Base-by-base conservation (phyloP, 106 monocot genomes). In the Allium sativum region DNA sequence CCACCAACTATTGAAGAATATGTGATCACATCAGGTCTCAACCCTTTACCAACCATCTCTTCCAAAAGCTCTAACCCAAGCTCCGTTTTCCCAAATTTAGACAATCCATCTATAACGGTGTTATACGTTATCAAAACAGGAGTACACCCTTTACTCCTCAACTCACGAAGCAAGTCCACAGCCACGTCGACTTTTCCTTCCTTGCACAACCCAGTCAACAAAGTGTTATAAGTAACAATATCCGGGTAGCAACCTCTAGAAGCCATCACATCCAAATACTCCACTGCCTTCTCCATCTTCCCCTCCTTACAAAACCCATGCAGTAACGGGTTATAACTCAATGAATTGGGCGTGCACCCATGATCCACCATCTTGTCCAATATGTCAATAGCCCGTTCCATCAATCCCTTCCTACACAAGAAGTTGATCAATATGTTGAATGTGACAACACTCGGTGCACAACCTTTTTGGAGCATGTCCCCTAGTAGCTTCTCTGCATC, bases 341-440 rank as follows among this genome's bases (percentile, higher is more conserved):
- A 60, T 5, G 88, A 80, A 74, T 83, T 89, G 0, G 89, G 93
- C 1, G 56, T 79, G 82, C 88, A 86, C 15, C 86, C 82, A 21
- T 85, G 80, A 56, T 86, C 80, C 0, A 74, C 67, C 77, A 88
- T 89, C 65, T 68, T 82, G 65, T 94, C 89, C 40, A 94, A 18
- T 0, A 94, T 61, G 46, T 82, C 68, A 6, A 81, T 76, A 0
- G 93, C 93, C 1, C 86, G 66, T 0, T 70, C 86, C 45, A 86
- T 18, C 59, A 89, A 42, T 15, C 85, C 85, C 45, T 86, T 94
- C 40, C 89, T 69, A 59, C 89, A 94, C 65, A 94, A 74, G 72
- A 86, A 89, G 45, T 85, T 89, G 59, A 94, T 89, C 11, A 94
- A 51, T 10, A 86, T 83, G 63, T 88, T 85, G 70, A 86, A 89